Base-by-base conservation (phyloP, 371 early-diverging fungal genomes). In the Mucor sp. region DNA sequence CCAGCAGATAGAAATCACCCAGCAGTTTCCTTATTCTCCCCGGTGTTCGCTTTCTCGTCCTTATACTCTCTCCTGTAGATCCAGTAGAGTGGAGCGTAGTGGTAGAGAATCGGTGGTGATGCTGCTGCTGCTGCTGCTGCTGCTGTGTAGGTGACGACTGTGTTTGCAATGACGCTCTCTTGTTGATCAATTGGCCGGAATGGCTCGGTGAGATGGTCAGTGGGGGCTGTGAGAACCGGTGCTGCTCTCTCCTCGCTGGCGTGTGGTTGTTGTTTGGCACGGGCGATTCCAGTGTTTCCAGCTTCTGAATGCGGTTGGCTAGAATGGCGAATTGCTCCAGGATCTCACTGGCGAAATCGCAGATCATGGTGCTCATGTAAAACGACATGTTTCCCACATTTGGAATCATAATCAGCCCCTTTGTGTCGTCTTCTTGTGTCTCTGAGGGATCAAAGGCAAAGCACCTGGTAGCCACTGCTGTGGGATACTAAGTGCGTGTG, bases 381-480 rank as follows among this genome's bases (percentile, higher is more conserved):
- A 91, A 92, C 2, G 87, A 85, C 56, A 93, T 84, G 66, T 93
- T 87, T 27, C 94, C 94, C 19, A 90, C 92, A 67, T 91, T 90
- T 0, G 95, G 95, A 37, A 93, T 91, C 88, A 91, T 90, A 27
- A 90, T 89, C 8, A 92, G 67, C 2, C 91, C 92, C 60, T 90
- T 81, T 14, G 88, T 89, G 72, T 92, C 87, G 68, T 93, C 92
- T 15, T 85, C 85, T 58, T 91, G 90, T 23, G 80, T 81, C 61
- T 91, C 92, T 12, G 85, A 77, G 6, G 95, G 94, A 68, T 94
- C 93, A 78, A 95, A 94, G n/a, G 91, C 94, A 74, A 93, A 91
- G 67, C 93, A 93, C 28, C 93, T 80, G 41, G 86, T 83, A 0
- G 88, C 92, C 3, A 94, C 82, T 6, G 89, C 85, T 5, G 90